phyloP scores from a whole-genome alignment of 2,329 filamentous ascomycete species.

The Colletotrichum simmondsii region DNA sequence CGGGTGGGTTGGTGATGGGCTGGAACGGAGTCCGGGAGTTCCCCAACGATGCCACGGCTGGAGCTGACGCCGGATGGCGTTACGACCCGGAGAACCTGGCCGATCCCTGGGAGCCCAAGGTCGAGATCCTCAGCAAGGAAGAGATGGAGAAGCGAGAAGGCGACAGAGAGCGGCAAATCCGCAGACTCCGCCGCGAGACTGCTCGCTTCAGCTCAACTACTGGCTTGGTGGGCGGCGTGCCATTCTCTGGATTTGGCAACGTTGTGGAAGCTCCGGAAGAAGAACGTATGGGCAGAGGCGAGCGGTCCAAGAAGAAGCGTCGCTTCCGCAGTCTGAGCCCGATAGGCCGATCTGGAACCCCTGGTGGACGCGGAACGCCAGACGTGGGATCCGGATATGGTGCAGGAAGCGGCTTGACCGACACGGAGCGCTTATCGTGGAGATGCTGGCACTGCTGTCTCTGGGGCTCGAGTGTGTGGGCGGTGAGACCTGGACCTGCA shows the following conservation, averaged over 20 bases:
- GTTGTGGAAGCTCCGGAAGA: constrained; percentile 66
- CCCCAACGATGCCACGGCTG: constrained; percentile 88
- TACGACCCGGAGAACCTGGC: constrained; percentile 93
- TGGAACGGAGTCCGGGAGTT: constrained; percentile 75
- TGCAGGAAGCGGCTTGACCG: constrained; percentile 74
- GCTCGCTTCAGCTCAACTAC: constrained; percentile 90
- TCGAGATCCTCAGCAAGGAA: constrained; percentile 87
- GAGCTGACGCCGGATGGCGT: constrained; percentile 89
- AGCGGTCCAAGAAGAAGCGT: constrained; percentile 94
- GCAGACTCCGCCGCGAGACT: constrained; percentile 88
- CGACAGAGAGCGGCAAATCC: constrained; percentile 90
- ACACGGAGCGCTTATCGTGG: constrained; percentile 85
- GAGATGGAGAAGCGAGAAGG: constrained; percentile 98
- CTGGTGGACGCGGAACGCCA: constrained; percentile 81
- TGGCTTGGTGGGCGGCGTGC: constrained; percentile 81
- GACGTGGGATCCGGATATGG: constrained; percentile 78
- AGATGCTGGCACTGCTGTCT: constrained; percentile 88
- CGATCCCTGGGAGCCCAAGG: constrained; percentile 85
- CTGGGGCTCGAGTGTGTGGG: constrained; percentile 93
- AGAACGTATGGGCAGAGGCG: constrained; percentile 90
- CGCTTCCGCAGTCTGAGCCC: constrained; percentile 91
- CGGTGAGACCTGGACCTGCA: constrained; percentile 88
- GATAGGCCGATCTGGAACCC: constrained; percentile 73
- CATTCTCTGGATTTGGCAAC: constrained; percentile 64
- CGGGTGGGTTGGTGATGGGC: constrained; percentile 83